Base-by-base conservation (phyloP, 441 rosid species). In the Jatropha podagrica region DNA sequence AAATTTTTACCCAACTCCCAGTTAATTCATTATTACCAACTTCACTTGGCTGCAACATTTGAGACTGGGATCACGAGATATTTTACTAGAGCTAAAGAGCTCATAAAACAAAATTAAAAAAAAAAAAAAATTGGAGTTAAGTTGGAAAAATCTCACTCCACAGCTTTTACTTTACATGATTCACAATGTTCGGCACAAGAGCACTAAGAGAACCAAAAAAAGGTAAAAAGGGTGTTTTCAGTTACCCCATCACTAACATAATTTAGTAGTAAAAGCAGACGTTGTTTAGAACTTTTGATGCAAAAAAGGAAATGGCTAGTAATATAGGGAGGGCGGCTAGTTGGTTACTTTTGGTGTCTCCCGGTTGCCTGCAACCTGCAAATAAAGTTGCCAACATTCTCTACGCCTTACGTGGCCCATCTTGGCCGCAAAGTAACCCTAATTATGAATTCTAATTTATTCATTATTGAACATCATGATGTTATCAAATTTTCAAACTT, bases 301-400 rank as follows among this genome's bases (percentile, higher is more conserved):
- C 41, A 23, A 9, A 20, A 64, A 63, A 63, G 20, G 48, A 13
- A 15, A 27, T 5, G n/a, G 55, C 67, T 62, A 73, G 40, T 38
- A 15, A 48, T 73, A 15, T 48, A 52, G 62, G 62, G 48, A 20
- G 74, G 79, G 44, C 70, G 74, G 79, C 70, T 63, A 52, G 6
- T 13, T 17, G 3, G 7, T 54, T 54, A 54, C 74, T 70, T 70
- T 69, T 38, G 56, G 27, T 76, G 79, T 76, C 74, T 54, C 79
- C 79, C 61, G 37, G 65, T 68, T 54, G 56, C 79, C 79, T 62
- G 79, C 74, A 76, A 52, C 63, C 74, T 76, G 74, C 55, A 76
- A 60, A 37, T 60, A 48, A 76, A 68, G 74, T 37, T 60, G 68
- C 52, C 62, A 64, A 71, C 79, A 75, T 75, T 68, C 67, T 56